Evolutionary conservation across 2,329 filamentous ascomycete genomes (phyloP).

Genomic region (Curvularia eragrostidis): DNA sequence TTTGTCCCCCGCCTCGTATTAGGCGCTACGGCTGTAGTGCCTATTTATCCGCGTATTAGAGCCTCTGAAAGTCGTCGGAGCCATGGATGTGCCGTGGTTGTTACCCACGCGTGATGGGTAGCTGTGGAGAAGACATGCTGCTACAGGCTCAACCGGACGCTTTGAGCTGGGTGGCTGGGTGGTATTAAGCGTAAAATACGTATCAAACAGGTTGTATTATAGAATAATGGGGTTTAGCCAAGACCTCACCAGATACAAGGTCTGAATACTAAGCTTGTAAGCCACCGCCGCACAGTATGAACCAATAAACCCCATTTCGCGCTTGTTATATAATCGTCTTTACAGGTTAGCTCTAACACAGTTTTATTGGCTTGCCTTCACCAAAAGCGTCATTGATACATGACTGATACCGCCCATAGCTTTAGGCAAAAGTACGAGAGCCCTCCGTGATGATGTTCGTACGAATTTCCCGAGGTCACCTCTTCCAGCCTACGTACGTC

Average conservation of each 20-base stretch:
- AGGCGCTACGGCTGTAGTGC: constrained; percentile 24
- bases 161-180: not conserved
- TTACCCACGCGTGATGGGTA: constrained; percentile 14
- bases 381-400: not conserved
- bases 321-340: not conserved
- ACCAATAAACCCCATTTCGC: not conserved
- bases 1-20: constrained; percentile 12
- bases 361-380: not conserved
- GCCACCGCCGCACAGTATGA: not conserved
- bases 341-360: not conserved
- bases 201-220: not conserved
- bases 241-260: not conserved
- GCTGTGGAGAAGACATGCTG: not conserved
- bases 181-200: not conserved
- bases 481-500: not conserved
- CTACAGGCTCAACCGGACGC: not conserved
- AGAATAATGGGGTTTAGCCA: not conserved
- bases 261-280: not conserved
- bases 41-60: constrained; percentile 32
- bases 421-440: constrained; percentile 11
- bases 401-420: not conserved
- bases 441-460: constrained; percentile 4
- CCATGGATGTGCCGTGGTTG: constrained; percentile 20
- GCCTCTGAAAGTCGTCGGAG: constrained; percentile 9
- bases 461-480: not conserved